phyloP scores from a whole-genome alignment of 2,329 filamentous ascomycete genomes.

The Talaromyces sp. region DNA sequence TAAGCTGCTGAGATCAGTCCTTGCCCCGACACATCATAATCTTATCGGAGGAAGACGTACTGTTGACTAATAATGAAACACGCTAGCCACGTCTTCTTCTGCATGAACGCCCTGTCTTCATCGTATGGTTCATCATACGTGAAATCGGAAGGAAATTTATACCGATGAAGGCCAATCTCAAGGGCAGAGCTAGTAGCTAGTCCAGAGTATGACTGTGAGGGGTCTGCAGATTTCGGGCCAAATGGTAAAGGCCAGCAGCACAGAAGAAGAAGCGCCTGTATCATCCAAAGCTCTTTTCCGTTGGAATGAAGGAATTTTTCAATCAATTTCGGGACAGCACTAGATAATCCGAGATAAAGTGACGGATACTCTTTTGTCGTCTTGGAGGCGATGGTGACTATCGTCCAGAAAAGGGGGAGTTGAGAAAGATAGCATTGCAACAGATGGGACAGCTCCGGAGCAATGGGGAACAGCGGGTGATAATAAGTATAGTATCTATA shows the following conservation, averaged over 20 bases:
- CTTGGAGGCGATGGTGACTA: not conserved
- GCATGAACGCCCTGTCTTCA: not conserved
- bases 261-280: not conserved
- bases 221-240: not conserved
- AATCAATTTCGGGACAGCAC: not conserved
- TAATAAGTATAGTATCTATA: not conserved
- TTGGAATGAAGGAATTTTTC: not conserved
- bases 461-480: not conserved
- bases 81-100: not conserved
- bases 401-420: not conserved
- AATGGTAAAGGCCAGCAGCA: not conserved
- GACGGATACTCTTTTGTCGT: not conserved
- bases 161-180: not conserved
- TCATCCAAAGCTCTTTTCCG: not conserved
- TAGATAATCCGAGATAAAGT: not conserved
- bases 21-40: not conserved
- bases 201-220: not conserved
- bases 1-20: not conserved
- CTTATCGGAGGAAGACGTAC: not conserved
- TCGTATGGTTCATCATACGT: not conserved
- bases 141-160: not conserved
- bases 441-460: not conserved
- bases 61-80: not conserved
- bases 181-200: not conserved
- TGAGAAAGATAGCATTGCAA: not conserved